These are phyloP conservation scores for Torulaspora pretoriensis DNA, from an alignment of 1,139 yeast species.

Conservation along the genomic window DNA sequence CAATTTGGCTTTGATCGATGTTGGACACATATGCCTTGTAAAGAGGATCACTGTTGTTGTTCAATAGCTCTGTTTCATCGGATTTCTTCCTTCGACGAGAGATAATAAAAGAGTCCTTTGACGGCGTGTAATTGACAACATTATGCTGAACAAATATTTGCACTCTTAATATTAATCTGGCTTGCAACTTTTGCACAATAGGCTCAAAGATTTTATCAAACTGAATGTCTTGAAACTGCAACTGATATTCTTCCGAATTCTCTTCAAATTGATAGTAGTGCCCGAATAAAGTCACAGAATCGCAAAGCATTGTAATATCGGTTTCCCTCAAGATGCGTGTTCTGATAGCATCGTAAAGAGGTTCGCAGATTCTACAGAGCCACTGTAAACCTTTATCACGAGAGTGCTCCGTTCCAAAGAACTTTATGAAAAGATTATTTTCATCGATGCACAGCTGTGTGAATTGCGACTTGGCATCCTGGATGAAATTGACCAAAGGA, in stretches of 20 bases:
- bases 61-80: conserved; percentile 11
- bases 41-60: conserved; percentile 22
- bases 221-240: conserved; percentile 39
- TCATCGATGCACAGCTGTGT: conserved; percentile 61
- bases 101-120: conserved; percentile 60
- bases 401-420: conserved; percentile 42
- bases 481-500: conserved; percentile 52
- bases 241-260: conserved; percentile 29
- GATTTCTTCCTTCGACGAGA: conserved; percentile 42
- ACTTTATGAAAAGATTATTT: conserved; percentile 48
- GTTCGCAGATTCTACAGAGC: conserved; percentile 63
- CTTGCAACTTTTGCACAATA: conserved; percentile 69
- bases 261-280: conserved; percentile 65
- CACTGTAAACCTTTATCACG: conserved; percentile 40
- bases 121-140: conserved; percentile 62
- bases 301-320: conserved; percentile 65
- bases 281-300: conserved; percentile 65
- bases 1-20: conserved; percentile 12
- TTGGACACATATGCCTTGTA: conserved; percentile 21
- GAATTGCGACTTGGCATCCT: conserved; percentile 54
- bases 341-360: conserved; percentile 68
- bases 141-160: conserved; percentile 68
- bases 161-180: conserved; percentile 72
- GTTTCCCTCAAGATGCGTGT: conserved; percentile 63
- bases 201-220: conserved; percentile 65